Conservation (phyloP, 2,329 filamentous ascomycete genomes). For the Aureobasidium sp. region DNA sequence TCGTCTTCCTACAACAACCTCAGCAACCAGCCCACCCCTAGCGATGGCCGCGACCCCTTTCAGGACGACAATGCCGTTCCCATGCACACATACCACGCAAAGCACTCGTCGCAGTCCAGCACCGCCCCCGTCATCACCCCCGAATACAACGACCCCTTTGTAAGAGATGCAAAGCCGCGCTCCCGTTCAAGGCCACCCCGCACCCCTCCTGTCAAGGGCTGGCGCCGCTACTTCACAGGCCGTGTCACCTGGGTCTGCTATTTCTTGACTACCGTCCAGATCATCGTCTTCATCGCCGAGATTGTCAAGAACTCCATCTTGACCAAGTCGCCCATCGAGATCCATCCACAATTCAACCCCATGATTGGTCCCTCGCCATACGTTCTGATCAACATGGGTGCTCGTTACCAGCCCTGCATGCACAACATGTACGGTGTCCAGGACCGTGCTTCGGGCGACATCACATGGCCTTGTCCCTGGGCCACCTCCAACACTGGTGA, state of each 20-base stretch:
- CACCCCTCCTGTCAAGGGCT: constrained; percentile 17
- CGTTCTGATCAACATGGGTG: constrained; percentile 93
- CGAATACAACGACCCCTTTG: constrained; percentile 32
- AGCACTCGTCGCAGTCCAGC: constrained; percentile 30
- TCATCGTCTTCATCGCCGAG: constrained; percentile 82
- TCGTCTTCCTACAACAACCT: constrained; percentile 49
- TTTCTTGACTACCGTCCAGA: constrained; percentile 64
- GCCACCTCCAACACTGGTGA: constrained; percentile 53
- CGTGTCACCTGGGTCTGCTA: constrained; percentile 75
- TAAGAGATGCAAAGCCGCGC: constrained; percentile 26
- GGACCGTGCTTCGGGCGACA: constrained; percentile 37
- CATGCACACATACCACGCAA: constrained; percentile 29
- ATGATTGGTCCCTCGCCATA: constrained; percentile 94
- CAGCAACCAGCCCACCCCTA: constrained; percentile 36
- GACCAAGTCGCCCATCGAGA: constrained; percentile 71
- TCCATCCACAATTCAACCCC: constrained; percentile 80
- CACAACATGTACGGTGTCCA: constrained; percentile 61
- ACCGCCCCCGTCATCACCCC: constrained; percentile 33
- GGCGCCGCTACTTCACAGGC: constrained; percentile 44
- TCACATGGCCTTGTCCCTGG: constrained; percentile 74
- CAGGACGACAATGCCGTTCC: constrained; percentile 42
- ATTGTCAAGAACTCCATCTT: constrained; percentile 71
- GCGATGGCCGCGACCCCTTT: constrained; percentile 37
- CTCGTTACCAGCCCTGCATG: constrained; percentile 90
- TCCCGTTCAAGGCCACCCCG: background rate